phyloP scores from a whole-genome alignment of 495 filamentous ascomycete species.

The Penicillium pancosmium region DNA sequence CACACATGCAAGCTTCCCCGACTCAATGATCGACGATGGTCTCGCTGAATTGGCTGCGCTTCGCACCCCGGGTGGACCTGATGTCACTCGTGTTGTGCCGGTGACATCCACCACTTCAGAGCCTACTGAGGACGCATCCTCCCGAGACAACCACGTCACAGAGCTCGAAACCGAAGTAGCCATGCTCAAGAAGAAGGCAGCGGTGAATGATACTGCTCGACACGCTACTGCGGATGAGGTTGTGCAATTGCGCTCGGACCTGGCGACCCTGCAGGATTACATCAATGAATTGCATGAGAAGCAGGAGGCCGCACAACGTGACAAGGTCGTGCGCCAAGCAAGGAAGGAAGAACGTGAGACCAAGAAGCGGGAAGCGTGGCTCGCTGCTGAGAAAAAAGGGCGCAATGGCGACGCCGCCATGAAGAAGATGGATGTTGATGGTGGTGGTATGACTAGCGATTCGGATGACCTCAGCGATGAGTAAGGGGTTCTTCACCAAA shows the following conservation, averaged over 20 bases:
- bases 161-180: constrained; percentile 39
- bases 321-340: constrained; percentile 41
- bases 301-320: constrained; percentile 38
- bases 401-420: constrained; percentile 45
- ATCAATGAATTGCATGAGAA: constrained; percentile 46
- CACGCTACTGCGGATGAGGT: constrained; percentile 42
- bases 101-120: constrained; percentile 15
- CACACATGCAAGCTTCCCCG: constrained; percentile 54
- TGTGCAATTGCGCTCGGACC: constrained; percentile 39
- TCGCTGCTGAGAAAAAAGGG: constrained; percentile 50
- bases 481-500: constrained; percentile 14
- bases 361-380: constrained; percentile 46
- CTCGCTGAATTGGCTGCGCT: constrained; percentile 53
- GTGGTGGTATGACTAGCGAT: constrained; percentile 39
- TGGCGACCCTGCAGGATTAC: constrained; percentile 44
- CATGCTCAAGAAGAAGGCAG: constrained; percentile 43
- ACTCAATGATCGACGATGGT: constrained; percentile 56
- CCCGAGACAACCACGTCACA: constrained; percentile 36
- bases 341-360: constrained; percentile 46
- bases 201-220: constrained; percentile 43
- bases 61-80: constrained; percentile 23
- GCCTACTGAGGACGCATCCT: constrained; percentile 17
- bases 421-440: constrained; percentile 42
- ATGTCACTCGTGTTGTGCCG: constrained; percentile 16
- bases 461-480: constrained; percentile 44